Conservation (phyloP, 2,329 filamentous ascomycete genomes). For the Diplodia mutila region DNA sequence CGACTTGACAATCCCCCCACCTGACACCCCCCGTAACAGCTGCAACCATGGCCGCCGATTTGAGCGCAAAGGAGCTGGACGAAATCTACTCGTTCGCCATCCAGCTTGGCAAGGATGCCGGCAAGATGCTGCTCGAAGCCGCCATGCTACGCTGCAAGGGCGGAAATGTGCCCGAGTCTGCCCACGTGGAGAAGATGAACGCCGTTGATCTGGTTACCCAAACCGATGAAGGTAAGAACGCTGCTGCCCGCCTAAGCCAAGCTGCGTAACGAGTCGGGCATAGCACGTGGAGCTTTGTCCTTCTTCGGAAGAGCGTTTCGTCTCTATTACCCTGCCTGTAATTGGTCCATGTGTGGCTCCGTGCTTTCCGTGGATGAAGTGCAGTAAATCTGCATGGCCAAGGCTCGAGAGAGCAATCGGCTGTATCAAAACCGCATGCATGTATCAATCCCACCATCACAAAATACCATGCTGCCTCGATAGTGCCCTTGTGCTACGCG, state of each 20-base stretch:
- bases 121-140: constrained; percentile 67
- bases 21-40: neutral
- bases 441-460: neutral
- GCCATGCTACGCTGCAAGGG: constrained; percentile 60
- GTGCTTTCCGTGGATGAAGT: neutral
- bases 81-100: constrained; percentile 70
- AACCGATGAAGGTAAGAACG: constrained; percentile 66
- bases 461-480: neutral
- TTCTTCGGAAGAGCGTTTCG: constrained; percentile 23
- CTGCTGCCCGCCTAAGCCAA: neutral
- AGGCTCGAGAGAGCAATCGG: too few species aligned
- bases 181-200: constrained; percentile 69
- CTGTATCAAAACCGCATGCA: too few species aligned
- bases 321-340: constrained; percentile 22
- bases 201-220: constrained; percentile 78
- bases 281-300: constrained; percentile 12
- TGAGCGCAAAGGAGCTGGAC: constrained; percentile 12
- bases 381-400: too few species aligned
- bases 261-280: neutral
- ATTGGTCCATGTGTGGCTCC: constrained; percentile 1
- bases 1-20: neutral
- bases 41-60: constrained; percentile 4
- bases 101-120: constrained; percentile 70
- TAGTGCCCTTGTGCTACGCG: too few species aligned
- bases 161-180: constrained; percentile 36